Base-by-base conservation (phyloP, 2,329 filamentous ascomycete genomes). In the Fusarium verrucosum region DNA sequence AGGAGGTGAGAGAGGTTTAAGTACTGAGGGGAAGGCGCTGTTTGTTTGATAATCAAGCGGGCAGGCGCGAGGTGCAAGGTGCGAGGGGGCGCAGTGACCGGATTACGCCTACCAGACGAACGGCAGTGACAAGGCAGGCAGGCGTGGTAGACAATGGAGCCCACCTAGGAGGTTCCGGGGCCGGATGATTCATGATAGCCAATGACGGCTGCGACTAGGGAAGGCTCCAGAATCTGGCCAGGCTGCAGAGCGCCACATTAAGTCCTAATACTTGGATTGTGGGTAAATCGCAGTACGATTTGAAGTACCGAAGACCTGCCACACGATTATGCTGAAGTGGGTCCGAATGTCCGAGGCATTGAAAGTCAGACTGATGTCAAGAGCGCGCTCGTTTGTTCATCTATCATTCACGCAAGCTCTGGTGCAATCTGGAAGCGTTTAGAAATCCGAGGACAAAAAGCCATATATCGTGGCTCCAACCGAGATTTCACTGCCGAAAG, bases 211-310 rank as follows among this genome's bases (percentile, higher is more conserved):
- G 49, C 42, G 54, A 54, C 58, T 64, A 50, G 66, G 66, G 77
- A 79, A 79, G 73, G 74, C 75, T 78, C 77, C 76, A 79, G 77
- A 79, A 78, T 37, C 59, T 46, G 58, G 62, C 69, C 63, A 70
- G 56, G 62, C 57, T 69, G 45, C 61, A 61, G 47, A 57, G 54
- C 54, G 54, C 68, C 60, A 66, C 59, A 53, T 4, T 14, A 47
- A 20, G 73, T 74, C 51, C 43, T 45, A 3, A 45, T 74, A 75
- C 73, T 44, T 45, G 2, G 4, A 1, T 14, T 54, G 3, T 11
- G 3, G 17, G 42, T 16, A 23, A 14, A 10, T 14, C 6, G 16
- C 4, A 10, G 52, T 42, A 43, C 60, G 42, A 57, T 7, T 8
- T 7, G 10, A 43, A 30, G 72, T 73, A 75, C 49, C 26, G 4